phyloP scores from a whole-genome alignment of 164 flowering plant species.

The Tetracentron sinense region DNA sequence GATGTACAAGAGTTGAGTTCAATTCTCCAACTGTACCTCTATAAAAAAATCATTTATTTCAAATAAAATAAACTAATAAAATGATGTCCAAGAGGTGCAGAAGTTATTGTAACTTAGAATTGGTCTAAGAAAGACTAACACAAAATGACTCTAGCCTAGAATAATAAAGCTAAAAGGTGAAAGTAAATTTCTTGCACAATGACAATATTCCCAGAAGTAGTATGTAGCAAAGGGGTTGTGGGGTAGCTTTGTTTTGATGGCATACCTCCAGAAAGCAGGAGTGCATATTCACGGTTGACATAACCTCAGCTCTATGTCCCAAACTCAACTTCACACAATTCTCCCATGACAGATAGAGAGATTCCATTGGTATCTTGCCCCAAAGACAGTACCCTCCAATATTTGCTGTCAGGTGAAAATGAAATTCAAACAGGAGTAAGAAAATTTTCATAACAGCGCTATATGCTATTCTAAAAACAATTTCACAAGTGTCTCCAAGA shows the following conservation, averaged over 20 bases:
- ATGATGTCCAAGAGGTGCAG: too few species aligned
- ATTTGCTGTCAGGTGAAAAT: conserved; percentile 31
- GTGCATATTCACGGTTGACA: conserved; percentile 39
- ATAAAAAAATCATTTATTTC: too few species aligned
- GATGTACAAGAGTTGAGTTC: background rate
- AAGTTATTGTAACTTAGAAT: too few species aligned
- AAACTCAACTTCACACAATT: conserved; percentile 41
- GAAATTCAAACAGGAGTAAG: background rate
- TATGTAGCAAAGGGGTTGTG: background rate
- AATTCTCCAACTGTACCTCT: background rate
- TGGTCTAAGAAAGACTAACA: too few species aligned
- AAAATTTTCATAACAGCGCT: background rate
- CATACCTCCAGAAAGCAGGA: conserved; percentile 57
- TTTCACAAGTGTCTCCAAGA: background rate
- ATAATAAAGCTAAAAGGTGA: too few species aligned
- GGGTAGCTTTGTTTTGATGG: background rate
- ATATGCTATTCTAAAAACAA: too few species aligned
- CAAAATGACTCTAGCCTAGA: too few species aligned
- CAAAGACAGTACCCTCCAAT: conserved; percentile 45
- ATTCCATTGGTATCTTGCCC: conserved; percentile 54
- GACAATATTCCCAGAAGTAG: background rate
- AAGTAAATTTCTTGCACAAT: background rate
- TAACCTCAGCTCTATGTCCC: conserved; percentile 49
- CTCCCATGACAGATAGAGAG: conserved; percentile 46
- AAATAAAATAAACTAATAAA: too few species aligned